These are phyloP conservation scores for Zychaea mexicana DNA, from an alignment of 371 early-diverging fungal species.

Conservation along the genomic window DNA sequence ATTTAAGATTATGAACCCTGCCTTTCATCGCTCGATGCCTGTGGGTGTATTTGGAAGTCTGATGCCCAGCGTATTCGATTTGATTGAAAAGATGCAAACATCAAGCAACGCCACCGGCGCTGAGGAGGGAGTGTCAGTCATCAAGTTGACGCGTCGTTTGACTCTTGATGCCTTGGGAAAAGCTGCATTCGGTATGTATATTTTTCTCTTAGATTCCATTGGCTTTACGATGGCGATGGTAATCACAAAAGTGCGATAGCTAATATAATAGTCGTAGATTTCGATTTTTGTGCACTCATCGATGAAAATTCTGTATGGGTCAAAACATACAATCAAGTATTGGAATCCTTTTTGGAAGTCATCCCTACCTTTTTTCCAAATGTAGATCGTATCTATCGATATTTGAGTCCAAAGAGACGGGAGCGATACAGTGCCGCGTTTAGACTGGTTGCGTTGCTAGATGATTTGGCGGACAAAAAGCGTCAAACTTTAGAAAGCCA, in stretches of 20 bases:
- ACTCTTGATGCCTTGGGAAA: constrained; percentile 40
- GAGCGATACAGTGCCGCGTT: background rate
- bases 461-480: constrained; percentile 5
- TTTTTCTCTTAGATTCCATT: background rate
- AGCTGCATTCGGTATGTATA: constrained; percentile 33
- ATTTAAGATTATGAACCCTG: constrained; percentile 33
- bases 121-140: constrained; percentile 1
- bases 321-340: constrained; percentile 21
- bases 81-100: constrained; percentile 23
- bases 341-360: constrained; percentile 16
- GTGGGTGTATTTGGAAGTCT: constrained; percentile 28
- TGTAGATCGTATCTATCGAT: background rate
- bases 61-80: constrained; percentile 14
- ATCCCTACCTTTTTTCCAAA: constrained; percentile 8
- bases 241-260: background rate
- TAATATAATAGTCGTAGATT: constrained; percentile 13
- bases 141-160: constrained; percentile 20
- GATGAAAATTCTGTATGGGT: constrained; percentile 34
- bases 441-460: constrained; percentile 5
- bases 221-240: no score
- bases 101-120: no score
- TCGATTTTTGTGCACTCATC: constrained; percentile 28
- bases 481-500: background rate
- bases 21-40: constrained; percentile 37
- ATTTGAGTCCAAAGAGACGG: background rate